Base-by-base conservation (phyloP, 768 basidiomycete genomes). In the Leccinum uliginosum region DNA sequence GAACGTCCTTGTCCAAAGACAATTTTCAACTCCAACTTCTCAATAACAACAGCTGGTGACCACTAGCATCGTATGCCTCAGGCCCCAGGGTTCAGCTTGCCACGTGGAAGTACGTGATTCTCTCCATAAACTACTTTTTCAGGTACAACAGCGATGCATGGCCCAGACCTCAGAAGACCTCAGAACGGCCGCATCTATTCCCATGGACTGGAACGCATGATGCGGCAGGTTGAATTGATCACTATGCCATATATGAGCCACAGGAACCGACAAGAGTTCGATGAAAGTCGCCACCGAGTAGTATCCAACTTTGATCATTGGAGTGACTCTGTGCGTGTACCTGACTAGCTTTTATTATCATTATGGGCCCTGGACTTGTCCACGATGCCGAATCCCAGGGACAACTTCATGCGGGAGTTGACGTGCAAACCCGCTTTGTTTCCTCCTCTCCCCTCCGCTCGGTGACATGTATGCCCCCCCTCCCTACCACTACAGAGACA, bases 361-460 rank as follows among this genome's bases (percentile, higher is more conserved):
- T 17, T 11, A 30, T 30, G 29, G 17, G 1, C 3, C 35, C 35
- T 9, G 35, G 7, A 11, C 3, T 17, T 38, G 30, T 34, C 32
- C 32, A 40, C 34, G 30, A 54, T 55, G 17, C n/a, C n/a, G 10
- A 35, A 56, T 50, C 48, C 30, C 59, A 65, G 58, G 61, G 53
- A 27, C 55, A 9, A 19, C 12, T 10, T 5, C 51, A 10, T 46
- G 49, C 24, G 17, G 35, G 53, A 26, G 45, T 44, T 44, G 47
- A 30, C 29, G 24, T 15, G 12, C 54, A 43, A 49, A 44, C 23
- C 50, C 26, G 11, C 35, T 26, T 54, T 54, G 0, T 10, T 38
- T 15, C 43, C 35, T 43, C 24, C 38, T 24, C 3, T 21, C 14
- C 26, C 30, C 12, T 43, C 45, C 34, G 8, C 26, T 52, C 57